Evolutionary conservation across 805 yeast species (phyloP).

Genomic region (Candida nemodendra): DNA sequence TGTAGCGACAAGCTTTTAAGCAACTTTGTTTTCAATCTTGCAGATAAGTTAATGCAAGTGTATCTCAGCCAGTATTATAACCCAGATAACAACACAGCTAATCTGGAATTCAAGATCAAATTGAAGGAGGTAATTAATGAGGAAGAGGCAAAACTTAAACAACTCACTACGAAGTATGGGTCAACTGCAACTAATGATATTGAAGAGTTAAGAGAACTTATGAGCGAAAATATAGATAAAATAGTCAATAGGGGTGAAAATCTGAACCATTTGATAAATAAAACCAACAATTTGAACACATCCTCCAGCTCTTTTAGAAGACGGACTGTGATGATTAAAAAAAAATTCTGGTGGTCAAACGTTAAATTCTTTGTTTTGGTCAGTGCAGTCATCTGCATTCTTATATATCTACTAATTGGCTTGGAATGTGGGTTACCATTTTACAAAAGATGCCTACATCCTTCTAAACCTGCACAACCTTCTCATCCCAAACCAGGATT

Average conservation of each 20-base stretch:
- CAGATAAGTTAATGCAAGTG: slow-evolving; percentile 51
- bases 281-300: slow-evolving; percentile 70
- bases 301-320: slow-evolving; percentile 69
- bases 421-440: slow-evolving; percentile 55
- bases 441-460: slow-evolving; percentile 40
- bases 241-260: slow-evolving; percentile 78
- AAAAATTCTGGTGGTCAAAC: slow-evolving; percentile 70
- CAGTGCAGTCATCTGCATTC: slow-evolving; percentile 25
- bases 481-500: slow-evolving; percentile 7
- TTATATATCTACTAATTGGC: slow-evolving; percentile 48
- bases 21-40: slow-evolving; percentile 44
- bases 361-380: slow-evolving; percentile 41
- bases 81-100: slow-evolving; percentile 22
- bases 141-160: slow-evolving; percentile 48
- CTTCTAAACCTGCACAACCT: slow-evolving; percentile 29
- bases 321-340: slow-evolving; percentile 59
- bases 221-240: slow-evolving; percentile 72
- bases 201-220: slow-evolving; percentile 61
- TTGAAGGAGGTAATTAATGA: slow-evolving; percentile 56
- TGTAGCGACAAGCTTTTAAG: slow-evolving; percentile 44
- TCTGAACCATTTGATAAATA: slow-evolving; percentile 67
- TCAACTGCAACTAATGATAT: slow-evolving; percentile 48
- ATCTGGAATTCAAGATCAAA: slow-evolving; percentile 49
- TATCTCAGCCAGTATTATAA: slow-evolving; percentile 32
- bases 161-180: slow-evolving; percentile 35